These are phyloP conservation scores for Beauveria varroae DNA, from an alignment of 2,329 filamentous ascomycete species.

Conservation along the genomic window DNA sequence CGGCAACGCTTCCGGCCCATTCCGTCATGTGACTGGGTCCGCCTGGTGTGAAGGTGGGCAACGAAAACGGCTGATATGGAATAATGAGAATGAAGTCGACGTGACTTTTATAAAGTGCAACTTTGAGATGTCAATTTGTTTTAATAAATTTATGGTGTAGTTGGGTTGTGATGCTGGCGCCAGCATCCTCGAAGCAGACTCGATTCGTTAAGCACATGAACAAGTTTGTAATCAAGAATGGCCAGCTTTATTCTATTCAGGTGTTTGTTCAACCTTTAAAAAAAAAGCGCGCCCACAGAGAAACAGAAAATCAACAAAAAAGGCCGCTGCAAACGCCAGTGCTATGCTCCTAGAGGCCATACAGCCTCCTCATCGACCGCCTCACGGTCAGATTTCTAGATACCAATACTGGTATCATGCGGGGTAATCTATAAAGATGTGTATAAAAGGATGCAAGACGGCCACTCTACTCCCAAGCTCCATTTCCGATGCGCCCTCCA, in stretches of 20 bases:
- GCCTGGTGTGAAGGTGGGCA: neutral
- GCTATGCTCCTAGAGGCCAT: neutral
- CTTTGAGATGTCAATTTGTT: too few relatives aligned
- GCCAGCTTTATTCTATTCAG: neutral
- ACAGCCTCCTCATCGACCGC: neutral
- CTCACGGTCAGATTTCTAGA: neutral
- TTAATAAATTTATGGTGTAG: too few relatives aligned
- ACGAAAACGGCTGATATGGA: neutral
- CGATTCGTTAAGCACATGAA: too few relatives aligned
- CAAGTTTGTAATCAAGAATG: neutral
- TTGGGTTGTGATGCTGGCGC: too few relatives aligned
- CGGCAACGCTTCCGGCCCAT: neutral
- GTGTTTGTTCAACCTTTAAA: neutral
- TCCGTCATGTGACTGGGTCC: conserved; percentile 9
- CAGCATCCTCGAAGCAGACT: too few relatives aligned
- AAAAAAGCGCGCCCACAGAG: neutral
- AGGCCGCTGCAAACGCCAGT: conserved; percentile 1
- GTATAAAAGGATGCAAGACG: neutral
- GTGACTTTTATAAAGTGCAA: too few relatives aligned
- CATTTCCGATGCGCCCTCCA: neutral
- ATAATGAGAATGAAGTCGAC: too few relatives aligned
- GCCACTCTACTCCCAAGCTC: conserved; percentile 6
- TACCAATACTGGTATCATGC: neutral
- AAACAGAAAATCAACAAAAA: neutral
- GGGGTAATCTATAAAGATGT: neutral